Evolutionary conservation across 2,329 filamentous ascomycete species (phyloP).

Genomic region (Exophiala bonariae): DNA sequence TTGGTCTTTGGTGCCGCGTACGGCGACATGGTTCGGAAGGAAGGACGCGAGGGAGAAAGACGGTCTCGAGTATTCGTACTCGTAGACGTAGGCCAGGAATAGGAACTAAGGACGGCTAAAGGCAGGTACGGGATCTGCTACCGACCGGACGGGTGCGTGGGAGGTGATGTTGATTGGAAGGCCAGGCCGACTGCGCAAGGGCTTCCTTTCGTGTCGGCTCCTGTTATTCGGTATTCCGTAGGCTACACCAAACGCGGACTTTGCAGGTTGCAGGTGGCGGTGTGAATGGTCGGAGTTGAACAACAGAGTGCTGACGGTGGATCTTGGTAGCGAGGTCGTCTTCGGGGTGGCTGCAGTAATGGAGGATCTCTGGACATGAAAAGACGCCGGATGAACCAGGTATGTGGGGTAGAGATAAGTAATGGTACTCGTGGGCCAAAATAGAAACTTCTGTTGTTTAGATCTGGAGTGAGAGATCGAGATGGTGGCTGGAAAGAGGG

Average conservation of each 20-base stretch:
- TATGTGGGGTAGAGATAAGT: too few relatives aligned
- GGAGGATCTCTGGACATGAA: too few relatives aligned
- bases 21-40: conserved; percentile 19
- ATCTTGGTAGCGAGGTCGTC: conserved; percentile 10
- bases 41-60: not conserved
- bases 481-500: too few relatives aligned
- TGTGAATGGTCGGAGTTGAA: conserved; percentile 5
- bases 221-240: not conserved
- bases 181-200: not conserved
- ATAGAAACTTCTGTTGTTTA: too few relatives aligned
- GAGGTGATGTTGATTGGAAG: not conserved
- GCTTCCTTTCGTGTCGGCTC: not conserved
- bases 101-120: too few relatives aligned
- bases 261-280: not conserved
- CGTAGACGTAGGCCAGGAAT: too few relatives aligned
- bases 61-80: too few relatives aligned
- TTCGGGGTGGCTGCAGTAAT: conserved; percentile 7
- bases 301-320: conserved; percentile 22
- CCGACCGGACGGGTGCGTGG: not conserved
- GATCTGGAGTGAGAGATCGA: too few relatives aligned
- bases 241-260: not conserved
- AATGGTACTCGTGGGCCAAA: too few relatives aligned
- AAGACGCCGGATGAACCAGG: too few relatives aligned
- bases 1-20: conserved; percentile 25
- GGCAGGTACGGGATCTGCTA: not conserved